phyloP scores from a whole-genome alignment of 768 basidiomycete genomes.

The Boletus tylopilopsis region DNA sequence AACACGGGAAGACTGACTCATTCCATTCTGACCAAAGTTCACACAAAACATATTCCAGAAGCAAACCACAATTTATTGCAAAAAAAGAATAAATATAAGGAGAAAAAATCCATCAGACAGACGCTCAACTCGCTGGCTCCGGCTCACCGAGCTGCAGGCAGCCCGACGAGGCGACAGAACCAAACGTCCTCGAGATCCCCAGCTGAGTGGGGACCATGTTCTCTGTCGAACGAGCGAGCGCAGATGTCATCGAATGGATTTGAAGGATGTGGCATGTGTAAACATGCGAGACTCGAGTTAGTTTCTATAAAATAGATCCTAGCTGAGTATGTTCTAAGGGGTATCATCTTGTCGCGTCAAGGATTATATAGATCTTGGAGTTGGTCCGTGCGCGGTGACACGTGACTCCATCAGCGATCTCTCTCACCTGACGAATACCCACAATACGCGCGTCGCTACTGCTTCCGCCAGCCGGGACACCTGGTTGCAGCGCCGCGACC shows the following conservation, averaged over 20 bases:
- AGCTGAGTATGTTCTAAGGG: constrained; percentile 75
- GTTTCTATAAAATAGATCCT: constrained; percentile 80
- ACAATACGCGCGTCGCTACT: no score
- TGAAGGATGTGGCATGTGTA: constrained; percentile 71
- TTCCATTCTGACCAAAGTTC: no score
- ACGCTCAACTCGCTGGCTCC: constrained; percentile 55
- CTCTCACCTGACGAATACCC: no score
- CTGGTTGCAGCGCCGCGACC: no score
- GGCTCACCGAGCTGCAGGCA: constrained; percentile 24
- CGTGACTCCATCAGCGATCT: no score
- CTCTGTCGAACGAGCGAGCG: constrained; percentile 66
- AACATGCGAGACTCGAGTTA: constrained; percentile 79
- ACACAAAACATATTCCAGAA: background rate
- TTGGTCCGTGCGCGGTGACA: constrained; percentile 35
- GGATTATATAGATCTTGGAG: constrained; percentile 32
- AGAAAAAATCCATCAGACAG: constrained; percentile 54
- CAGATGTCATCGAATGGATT: constrained; percentile 67
- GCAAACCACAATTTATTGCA: background rate
- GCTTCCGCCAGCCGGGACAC: no score
- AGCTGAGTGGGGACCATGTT: constrained; percentile 42
- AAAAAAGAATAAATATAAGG: background rate
- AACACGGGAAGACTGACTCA: no score
- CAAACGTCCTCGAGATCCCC: constrained; percentile 65
- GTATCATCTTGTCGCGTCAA: constrained; percentile 23
- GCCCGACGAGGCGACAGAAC: constrained; percentile 30